phyloP scores from a whole-genome alignment of 140 eudicot species.

The Ambrosia hybrid region DNA sequence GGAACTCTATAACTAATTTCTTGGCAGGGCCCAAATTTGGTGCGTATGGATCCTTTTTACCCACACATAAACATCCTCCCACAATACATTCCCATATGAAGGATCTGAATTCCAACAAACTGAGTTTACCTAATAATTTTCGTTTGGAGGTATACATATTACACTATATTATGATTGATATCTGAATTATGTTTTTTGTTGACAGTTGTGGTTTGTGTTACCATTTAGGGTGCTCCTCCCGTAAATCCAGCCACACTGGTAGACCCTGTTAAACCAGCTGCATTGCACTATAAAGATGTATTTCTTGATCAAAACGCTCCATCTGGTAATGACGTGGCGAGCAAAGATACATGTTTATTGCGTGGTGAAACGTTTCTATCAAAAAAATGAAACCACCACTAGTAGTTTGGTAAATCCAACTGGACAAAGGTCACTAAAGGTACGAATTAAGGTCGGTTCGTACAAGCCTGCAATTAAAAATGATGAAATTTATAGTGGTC shows the following conservation, averaged over 20 bases:
- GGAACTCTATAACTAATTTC: conserved; percentile 15
- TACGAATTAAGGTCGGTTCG: conserved; percentile 75
- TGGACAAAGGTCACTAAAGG: conserved; percentile 51
- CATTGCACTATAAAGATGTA: not conserved
- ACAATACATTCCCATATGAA: conserved; percentile 38
- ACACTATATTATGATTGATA: not conserved
- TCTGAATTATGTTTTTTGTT: not conserved
- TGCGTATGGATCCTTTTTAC: conserved; percentile 91
- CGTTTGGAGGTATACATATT: conserved; percentile 49
- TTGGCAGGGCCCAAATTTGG: conserved; percentile 81
- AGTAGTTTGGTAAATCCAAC: conserved; percentile 37
- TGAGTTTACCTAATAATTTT: conserved; percentile 32
- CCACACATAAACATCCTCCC: conserved; percentile 57
- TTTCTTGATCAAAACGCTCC: conserved; percentile 13
- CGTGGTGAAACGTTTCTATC: conserved; percentile 27
- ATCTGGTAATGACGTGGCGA: conserved; percentile 30
- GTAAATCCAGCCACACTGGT: conserved; percentile 31
- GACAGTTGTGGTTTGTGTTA: conserved; percentile 27
- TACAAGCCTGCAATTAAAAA: conserved; percentile 45
- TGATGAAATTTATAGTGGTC: conserved; percentile 65
- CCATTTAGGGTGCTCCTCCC: conserved; percentile 41
- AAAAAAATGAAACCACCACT: conserved; percentile 29
- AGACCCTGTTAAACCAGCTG: conserved; percentile 37
- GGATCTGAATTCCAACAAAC: conserved; percentile 36
- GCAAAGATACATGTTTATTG: conserved; percentile 29